Base-by-base conservation (phyloP, 176 grass and related monocot species). In the Puya raimondii region DNA sequence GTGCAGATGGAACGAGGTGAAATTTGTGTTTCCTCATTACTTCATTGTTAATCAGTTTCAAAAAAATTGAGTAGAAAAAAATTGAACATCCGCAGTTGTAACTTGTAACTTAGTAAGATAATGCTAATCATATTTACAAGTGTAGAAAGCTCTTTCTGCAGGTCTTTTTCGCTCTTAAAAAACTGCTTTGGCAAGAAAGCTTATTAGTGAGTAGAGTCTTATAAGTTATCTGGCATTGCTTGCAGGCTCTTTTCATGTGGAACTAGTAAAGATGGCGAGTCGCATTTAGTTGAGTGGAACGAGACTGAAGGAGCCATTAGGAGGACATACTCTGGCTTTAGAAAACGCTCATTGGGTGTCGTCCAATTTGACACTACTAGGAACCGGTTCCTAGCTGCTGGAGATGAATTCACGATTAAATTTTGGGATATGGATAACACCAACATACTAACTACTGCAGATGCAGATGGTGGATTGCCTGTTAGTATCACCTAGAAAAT, bases 341-440 rank as follows among this genome's bases (percentile, higher is more conserved):
- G 95, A 68, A 99, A 99, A 74, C 82, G 90, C 1, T 93, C 95
- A 23, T 59, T 80, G 11, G 95, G 87, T 70, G 90, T 94, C 21
- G 90, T 99, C 42, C 95, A 94, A 70, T 99, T 99, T 80, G 95
- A 99, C 71, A 99, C 95, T 52, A 91, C 95, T 9, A 79, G 87
- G 65, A 99, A 91, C 22, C 90, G 76, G n/a, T 99, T 99, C 70
- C 82, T 99, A 68, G 95, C 95, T 67, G 89, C 90, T 76, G 95
- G 95, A 77, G 95, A 99, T 82, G 95, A 99, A 76, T 93, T 86
- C 63, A 70, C 91, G 67, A 77, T 99, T 77, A 99, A 99, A 81
- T 99, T 99, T 56, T 99, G 95, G 95, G 95, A 99, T 88, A 93
- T 99, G 87, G 95, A 99, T 81, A 91, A 68, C 73, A 86, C 64